phyloP scores from a whole-genome alignment of 1,139 yeast species.

The Debaryomycetaceae sp. region DNA sequence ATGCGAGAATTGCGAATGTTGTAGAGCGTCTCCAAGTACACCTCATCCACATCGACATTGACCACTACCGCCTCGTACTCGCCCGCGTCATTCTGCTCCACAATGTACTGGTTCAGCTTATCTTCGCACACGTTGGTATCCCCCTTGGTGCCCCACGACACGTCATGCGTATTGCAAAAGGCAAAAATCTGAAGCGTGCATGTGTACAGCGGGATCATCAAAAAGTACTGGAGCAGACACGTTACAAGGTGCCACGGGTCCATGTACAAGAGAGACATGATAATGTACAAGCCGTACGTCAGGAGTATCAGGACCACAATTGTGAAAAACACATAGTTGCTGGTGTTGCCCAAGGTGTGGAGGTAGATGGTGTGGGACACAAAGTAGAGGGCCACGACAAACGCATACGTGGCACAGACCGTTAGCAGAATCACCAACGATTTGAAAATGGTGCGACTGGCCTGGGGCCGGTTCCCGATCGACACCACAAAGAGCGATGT shows the following conservation, averaged over 20 bases:
- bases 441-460: conserved; percentile 61
- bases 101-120: conserved; percentile 30
- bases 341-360: conserved; percentile 22
- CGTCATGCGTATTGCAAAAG: conserved; percentile 91
- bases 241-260: conserved; percentile 95
- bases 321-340: conserved; percentile 53
- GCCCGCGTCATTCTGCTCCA: conserved; percentile 37
- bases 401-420: conserved; percentile 70
- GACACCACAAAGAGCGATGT: conserved; percentile 83
- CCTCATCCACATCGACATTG: conserved; percentile 82
- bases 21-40: conserved; percentile 66
- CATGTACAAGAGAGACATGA: conserved; percentile 69
- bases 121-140: conserved; percentile 63
- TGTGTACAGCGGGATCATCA: conserved; percentile 83
- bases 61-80: conserved; percentile 87
- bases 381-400: conserved; percentile 74
- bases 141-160: conserved; percentile 96
- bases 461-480: conserved; percentile 94
- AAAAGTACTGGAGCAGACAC: conserved; percentile 73
- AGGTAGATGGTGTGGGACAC: conserved; percentile 45
- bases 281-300: conserved; percentile 81
- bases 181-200: conserved; percentile 90
- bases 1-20: conserved; percentile 68
- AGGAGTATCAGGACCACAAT: conserved; percentile 77
- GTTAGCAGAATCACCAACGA: conserved; percentile 62